These are phyloP conservation scores for Graphilbum sp. DNA, from an alignment of 2,329 filamentous ascomycete genomes.

Conservation along the genomic window DNA sequence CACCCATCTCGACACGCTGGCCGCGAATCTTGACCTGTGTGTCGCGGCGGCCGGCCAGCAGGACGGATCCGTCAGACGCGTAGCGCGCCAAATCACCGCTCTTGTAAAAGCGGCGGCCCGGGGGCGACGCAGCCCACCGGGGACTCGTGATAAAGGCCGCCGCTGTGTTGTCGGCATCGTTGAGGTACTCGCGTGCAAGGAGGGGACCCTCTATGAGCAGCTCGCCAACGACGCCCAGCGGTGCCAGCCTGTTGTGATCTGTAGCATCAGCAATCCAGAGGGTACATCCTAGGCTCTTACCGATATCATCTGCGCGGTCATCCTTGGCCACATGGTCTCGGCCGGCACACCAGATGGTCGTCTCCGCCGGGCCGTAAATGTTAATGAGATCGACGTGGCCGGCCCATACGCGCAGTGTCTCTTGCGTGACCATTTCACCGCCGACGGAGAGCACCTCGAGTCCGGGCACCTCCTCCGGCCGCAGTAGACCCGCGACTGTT, in stretches of 20 bases:
- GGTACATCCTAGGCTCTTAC: conserved; percentile 29
- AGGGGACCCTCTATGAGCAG: conserved; percentile 43
- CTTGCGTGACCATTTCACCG: too few relatives aligned
- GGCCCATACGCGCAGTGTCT: too few relatives aligned
- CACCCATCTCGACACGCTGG: too few relatives aligned
- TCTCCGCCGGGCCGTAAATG: conserved; percentile 32
- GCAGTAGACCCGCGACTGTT: conserved; percentile 32
- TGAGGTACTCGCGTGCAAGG: conserved; percentile 22
- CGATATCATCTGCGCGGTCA: conserved; percentile 22
- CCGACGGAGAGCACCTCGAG: conserved; percentile 17
- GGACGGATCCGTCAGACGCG: too few relatives aligned
- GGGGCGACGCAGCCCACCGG: not conserved
- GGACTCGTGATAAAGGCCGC: not conserved
- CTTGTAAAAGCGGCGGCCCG: not conserved
- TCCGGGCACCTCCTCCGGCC: conserved; percentile 19
- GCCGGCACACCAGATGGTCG: conserved; percentile 30
- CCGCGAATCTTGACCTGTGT: too few relatives aligned
- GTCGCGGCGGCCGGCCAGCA: too few relatives aligned
- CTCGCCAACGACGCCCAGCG: conserved; percentile 38
- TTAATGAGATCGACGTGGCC: conserved; percentile 28
- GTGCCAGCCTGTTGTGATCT: conserved; percentile 32
- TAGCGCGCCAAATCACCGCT: too few relatives aligned
- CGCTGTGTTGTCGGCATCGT: conserved; percentile 12
- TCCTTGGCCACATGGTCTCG: conserved; percentile 27
- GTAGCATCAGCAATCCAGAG: conserved; percentile 36